These are phyloP conservation scores for Allodekkera sacchari DNA, from an alignment of 805 yeast species.

Conservation along the genomic window DNA sequence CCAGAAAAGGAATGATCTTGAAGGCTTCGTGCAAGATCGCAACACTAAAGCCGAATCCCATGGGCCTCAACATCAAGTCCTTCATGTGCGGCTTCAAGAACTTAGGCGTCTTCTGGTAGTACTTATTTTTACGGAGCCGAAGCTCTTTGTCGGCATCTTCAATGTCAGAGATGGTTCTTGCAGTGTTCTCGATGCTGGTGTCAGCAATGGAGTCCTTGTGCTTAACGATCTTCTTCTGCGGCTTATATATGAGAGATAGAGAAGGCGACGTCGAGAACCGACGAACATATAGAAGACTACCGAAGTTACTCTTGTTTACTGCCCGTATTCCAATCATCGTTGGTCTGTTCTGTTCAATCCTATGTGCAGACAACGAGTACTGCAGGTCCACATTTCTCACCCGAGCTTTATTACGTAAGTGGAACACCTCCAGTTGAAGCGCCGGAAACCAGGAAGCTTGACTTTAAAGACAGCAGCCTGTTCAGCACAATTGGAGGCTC, in stretches of 20 bases:
- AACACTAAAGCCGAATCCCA: slow-evolving; percentile 36
- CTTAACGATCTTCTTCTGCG: slow-evolving; percentile 15
- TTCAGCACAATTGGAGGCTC: no score
- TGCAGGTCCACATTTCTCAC: no score
- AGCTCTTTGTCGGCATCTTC: slow-evolving; percentile 16
- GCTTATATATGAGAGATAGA: slow-evolving; percentile 14
- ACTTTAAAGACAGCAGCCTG: no score
- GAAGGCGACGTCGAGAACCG: slow-evolving; percentile 1
- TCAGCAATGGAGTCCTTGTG: slow-evolving; percentile 2
- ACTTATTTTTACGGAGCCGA: slow-evolving; percentile 21
- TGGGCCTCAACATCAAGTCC: slow-evolving; percentile 22
- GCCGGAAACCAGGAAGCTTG: no score
- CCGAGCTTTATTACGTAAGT: no score
- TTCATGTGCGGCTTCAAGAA: slow-evolving; percentile 25
- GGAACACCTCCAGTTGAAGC: no score
- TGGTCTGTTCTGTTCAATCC: no score
- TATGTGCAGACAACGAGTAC: no score
- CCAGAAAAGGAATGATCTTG: slow-evolving; percentile 44
- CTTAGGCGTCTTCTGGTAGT: slow-evolving; percentile 22
- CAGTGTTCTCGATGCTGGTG: slow-evolving; percentile 4
- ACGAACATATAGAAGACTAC: background rate
- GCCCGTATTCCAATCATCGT: no score
- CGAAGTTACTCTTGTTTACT: background rate
- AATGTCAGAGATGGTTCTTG: slow-evolving; percentile 11
- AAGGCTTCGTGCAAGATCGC: slow-evolving; percentile 44